phyloP scores from a whole-genome alignment of 73 alveolate genomes.

The Urostyla sp. region DNA sequence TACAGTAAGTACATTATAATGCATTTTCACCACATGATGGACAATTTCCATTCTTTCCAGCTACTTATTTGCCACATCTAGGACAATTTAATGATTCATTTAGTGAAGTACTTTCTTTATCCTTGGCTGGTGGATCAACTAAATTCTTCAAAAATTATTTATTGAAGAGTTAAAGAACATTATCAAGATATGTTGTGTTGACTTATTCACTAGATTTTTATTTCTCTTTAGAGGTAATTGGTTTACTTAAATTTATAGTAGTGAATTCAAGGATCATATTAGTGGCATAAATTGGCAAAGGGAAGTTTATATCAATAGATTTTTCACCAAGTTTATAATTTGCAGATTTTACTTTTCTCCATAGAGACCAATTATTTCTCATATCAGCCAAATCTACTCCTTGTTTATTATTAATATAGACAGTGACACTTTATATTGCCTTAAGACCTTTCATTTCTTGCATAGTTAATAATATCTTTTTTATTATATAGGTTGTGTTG shows the following conservation, averaged over 20 bases:
- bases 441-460: slow-evolving; percentile 56
- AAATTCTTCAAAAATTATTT: neutral
- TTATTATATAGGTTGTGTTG: slow-evolving; percentile 53
- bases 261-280: slow-evolving; percentile 46
- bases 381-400: slow-evolving; percentile 62
- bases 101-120: slow-evolving; percentile 1
- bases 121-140: slow-evolving; percentile 7
- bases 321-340: slow-evolving; percentile 36
- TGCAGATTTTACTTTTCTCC: slow-evolving; percentile 52
- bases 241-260: slow-evolving; percentile 21
- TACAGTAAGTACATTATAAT: slow-evolving; percentile 62
- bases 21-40: slow-evolving; percentile 73
- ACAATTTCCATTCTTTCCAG: slow-evolving; percentile 68
- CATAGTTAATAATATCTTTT: neutral
- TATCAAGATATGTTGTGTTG: slow-evolving; percentile 6
- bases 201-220: neutral
- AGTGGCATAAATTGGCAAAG: slow-evolving; percentile 49
- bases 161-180: slow-evolving; percentile 29
- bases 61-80: slow-evolving; percentile 65
- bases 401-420: slow-evolving; percentile 48
- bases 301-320: slow-evolving; percentile 20
- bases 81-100: slow-evolving; percentile 66
- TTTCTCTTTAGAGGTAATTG: slow-evolving; percentile 33
- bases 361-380: slow-evolving; percentile 58
- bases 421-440: slow-evolving; percentile 37